Conservation (phyloP, 306 rosid genomes). For the Ormosia emarginata region DNA sequence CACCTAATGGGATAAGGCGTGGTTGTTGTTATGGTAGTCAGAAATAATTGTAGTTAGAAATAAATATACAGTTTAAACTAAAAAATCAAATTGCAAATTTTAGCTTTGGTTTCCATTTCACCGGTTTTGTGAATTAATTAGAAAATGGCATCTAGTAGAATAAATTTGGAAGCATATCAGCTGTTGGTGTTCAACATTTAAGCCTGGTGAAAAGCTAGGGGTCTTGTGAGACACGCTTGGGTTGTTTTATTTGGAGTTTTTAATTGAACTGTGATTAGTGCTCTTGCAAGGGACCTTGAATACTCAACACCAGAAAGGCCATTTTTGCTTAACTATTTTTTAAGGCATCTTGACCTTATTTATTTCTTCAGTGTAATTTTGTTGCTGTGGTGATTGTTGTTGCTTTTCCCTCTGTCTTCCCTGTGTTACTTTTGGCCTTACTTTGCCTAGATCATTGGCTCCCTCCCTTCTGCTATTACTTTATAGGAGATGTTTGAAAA, state of each 20-base stretch:
- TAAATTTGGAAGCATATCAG: neutral
- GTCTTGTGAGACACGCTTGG: neutral
- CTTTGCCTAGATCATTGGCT: neutral
- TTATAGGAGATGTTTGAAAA: neutral
- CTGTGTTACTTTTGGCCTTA: neutral
- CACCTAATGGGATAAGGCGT: neutral
- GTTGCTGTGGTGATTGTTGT: neutral
- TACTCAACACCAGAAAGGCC: neutral
- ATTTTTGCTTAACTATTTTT: neutral
- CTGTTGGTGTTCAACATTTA: neutral
- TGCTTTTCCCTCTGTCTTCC: neutral
- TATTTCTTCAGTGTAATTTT: neutral
- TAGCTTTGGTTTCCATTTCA: neutral
- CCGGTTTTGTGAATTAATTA: neutral
- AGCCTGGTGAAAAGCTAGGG: neutral
- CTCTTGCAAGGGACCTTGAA: neutral
- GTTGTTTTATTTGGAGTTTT: neutral
- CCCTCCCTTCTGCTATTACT: neutral
- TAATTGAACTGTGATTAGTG: neutral
- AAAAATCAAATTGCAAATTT: neutral
- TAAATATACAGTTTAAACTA: neutral
- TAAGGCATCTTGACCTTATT: neutral
- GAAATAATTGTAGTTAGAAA: neutral
- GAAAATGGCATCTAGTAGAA: neutral
- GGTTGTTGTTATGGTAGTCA: neutral